These are phyloP conservation scores for Aureobasidium vineae DNA, from an alignment of 2,329 filamentous ascomycete genomes.

Conservation along the genomic window DNA sequence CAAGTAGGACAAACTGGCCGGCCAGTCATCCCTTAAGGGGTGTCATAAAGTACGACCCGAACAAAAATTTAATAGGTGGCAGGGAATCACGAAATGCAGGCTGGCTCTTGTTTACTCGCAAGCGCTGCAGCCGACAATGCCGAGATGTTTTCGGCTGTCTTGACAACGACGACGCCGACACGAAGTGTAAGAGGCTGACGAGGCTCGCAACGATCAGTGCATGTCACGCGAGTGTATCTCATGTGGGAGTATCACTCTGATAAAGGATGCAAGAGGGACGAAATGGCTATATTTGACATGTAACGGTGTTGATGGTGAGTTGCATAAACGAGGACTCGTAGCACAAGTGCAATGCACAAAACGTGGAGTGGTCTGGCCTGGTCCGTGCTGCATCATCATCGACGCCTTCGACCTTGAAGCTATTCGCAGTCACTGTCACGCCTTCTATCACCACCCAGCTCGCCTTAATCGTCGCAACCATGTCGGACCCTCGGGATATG, in stretches of 20 bases:
- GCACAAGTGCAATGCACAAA: background rate
- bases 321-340: background rate
- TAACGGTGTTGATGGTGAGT: background rate
- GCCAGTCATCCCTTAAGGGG: slow-evolving; percentile 9
- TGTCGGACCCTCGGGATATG: slow-evolving; percentile 61
- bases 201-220: background rate
- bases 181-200: background rate
- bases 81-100: background rate
- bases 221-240: background rate
- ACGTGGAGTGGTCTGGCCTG: background rate
- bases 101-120: slow-evolving; percentile 18
- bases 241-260: background rate
- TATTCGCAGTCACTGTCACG: background rate
- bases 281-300: slow-evolving; percentile 2
- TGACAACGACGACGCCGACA: slow-evolving; percentile 10
- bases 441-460: slow-evolving; percentile 17
- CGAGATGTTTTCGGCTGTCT: slow-evolving; percentile 14
- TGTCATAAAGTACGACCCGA: background rate
- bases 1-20: background rate
- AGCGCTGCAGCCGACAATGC: slow-evolving; percentile 2
- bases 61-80: slow-evolving; percentile 11
- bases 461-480: slow-evolving; percentile 30
- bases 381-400: slow-evolving; percentile 10
- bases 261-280: background rate
- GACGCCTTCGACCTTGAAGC: slow-evolving; percentile 20